Conservation (phyloP, 305 asterid species). For the Caryopteris hybrid region DNA sequence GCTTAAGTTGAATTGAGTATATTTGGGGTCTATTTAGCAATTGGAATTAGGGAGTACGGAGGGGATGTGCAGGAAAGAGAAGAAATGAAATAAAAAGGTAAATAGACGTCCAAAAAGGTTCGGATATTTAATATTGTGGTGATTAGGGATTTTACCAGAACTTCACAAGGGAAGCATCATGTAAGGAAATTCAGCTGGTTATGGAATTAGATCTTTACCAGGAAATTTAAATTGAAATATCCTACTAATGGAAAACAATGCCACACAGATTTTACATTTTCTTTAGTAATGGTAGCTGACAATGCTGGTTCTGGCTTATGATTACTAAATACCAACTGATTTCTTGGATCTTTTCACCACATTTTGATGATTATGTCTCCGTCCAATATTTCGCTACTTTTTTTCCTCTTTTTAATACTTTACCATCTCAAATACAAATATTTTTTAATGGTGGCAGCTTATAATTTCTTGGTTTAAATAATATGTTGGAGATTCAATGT, state of each 20-base stretch:
- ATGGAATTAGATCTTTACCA: not conserved
- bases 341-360: not conserved
- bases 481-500: not conserved
- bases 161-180: not conserved
- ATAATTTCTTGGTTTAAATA: not conserved
- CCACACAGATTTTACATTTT: not conserved
- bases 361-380: not conserved
- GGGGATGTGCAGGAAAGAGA: not conserved
- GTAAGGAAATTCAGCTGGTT: not conserved
- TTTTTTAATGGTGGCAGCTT: not conserved
- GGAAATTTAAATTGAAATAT: not conserved
- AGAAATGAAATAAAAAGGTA: not conserved
- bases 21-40: not conserved
- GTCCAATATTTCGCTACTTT: not conserved
- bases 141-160: not conserved
- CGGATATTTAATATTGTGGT: not conserved
- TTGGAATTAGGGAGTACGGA: not conserved
- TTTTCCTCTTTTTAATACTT: not conserved
- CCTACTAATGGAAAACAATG: not conserved
- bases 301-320: not conserved
- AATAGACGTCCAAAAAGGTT: not conserved
- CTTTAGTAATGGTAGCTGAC: not conserved
- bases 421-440: not conserved
- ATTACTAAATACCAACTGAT: not conserved
- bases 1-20: not conserved